These are phyloP conservation scores for Metrosideros polymorpha DNA, from an alignment of 441 rosid species.

Conservation along the genomic window DNA sequence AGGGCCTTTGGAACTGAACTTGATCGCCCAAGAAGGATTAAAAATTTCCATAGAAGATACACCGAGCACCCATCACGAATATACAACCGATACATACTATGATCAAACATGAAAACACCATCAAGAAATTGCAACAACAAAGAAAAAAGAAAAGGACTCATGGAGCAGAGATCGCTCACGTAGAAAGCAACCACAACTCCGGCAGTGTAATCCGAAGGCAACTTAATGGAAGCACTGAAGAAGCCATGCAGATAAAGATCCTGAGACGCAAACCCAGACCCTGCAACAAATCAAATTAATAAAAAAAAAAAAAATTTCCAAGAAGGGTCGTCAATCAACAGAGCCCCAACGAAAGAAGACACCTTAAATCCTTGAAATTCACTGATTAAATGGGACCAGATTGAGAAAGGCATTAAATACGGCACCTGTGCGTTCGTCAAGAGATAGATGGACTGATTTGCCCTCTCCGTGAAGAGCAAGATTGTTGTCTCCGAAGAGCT, in stretches of 20 bases:
- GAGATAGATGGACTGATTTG: conserved; percentile 65
- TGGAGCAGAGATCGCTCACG: not conserved
- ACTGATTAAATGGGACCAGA: not conserved
- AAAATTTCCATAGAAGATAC: not conserved
- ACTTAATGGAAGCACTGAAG: conserved; percentile 19
- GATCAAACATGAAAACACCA: not conserved
- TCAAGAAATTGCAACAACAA: not conserved
- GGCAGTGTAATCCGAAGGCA: conserved; percentile 19
- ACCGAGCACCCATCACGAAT: not conserved
- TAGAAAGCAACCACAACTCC: conserved; percentile 27
- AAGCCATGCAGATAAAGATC: conserved; percentile 1
- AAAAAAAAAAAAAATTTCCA: not conserved
- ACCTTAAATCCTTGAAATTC: not conserved
- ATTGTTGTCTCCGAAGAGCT: conserved; percentile 86
- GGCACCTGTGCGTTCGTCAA: conserved; percentile 86
- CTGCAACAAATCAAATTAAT: not conserved
- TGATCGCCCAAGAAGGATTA: not conserved
- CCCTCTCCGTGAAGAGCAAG: conserved; percentile 70
- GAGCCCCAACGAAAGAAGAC: not conserved
- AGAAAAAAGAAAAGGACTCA: not conserved
- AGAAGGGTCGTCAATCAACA: not conserved
- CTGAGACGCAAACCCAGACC: conserved; percentile 15
- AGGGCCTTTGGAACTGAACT: not conserved
- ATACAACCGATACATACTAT: not conserved
- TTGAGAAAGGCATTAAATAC: not conserved